These are phyloP conservation scores for Diaporthe amygdali DNA, from an alignment of 2,329 filamentous ascomycete species.

Conservation along the genomic window DNA sequence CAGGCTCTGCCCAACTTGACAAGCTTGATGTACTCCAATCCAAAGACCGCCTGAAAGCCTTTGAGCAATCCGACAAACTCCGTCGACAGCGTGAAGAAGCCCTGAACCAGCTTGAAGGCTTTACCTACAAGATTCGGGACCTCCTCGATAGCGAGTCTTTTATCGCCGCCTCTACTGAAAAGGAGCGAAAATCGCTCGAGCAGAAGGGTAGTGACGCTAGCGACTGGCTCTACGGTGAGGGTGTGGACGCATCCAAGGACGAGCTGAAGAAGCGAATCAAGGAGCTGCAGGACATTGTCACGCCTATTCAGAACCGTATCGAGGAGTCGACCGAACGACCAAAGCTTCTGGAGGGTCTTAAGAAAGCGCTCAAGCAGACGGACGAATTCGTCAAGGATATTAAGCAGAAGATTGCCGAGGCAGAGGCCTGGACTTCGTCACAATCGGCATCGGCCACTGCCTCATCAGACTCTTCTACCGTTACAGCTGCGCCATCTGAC, in stretches of 20 bases:
- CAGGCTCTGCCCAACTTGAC: slow-evolving; percentile 54
- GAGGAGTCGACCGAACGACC: slow-evolving; percentile 76
- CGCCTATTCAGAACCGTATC: slow-evolving; percentile 77
- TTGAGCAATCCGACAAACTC: slow-evolving; percentile 83
- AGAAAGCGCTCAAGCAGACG: slow-evolving; percentile 74
- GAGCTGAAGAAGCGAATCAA: slow-evolving; percentile 79
- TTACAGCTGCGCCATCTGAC: slow-evolving; percentile 53
- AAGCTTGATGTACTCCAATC: slow-evolving; percentile 54
- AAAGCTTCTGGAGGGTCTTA: slow-evolving; percentile 68
- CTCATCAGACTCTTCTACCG: slow-evolving; percentile 49
- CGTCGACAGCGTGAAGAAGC: slow-evolving; percentile 82
- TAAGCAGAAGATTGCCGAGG: slow-evolving; percentile 71
- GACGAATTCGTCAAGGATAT: slow-evolving; percentile 73
- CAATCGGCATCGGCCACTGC: slow-evolving; percentile 57
- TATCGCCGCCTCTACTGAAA: slow-evolving; percentile 70
- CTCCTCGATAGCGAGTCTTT: slow-evolving; percentile 81
- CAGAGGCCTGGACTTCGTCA: slow-evolving; percentile 66
- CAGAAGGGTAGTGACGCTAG: slow-evolving; percentile 71
- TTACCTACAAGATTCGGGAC: slow-evolving; percentile 88
- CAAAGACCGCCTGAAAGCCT: slow-evolving; percentile 79
- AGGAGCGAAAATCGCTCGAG: slow-evolving; percentile 70
- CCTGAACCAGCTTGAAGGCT: slow-evolving; percentile 90
- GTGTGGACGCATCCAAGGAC: slow-evolving; percentile 75
- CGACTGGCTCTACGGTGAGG: slow-evolving; percentile 92
- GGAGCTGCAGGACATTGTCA: slow-evolving; percentile 76